These are phyloP conservation scores for Ophiocordyceps australis DNA, from an alignment of 2,329 filamentous ascomycete species.

Conservation along the genomic window DNA sequence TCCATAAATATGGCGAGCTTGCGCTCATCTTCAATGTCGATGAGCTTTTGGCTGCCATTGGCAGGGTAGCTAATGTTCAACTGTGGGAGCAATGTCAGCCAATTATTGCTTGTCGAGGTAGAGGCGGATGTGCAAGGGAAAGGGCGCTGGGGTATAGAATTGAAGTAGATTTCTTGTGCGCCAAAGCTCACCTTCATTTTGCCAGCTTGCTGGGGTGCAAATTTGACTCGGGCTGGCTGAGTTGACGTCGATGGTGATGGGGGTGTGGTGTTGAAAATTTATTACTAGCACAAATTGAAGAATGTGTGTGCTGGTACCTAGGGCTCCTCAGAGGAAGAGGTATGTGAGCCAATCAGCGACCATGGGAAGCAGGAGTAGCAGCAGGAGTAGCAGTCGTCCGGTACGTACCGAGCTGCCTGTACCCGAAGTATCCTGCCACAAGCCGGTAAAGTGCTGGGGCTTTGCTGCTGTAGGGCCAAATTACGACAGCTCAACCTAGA, in stretches of 20 bases:
- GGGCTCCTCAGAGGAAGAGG: constrained; percentile 13
- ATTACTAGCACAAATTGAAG: constrained; percentile 17
- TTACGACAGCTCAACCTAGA: too few relatives aligned
- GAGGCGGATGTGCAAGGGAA: too few relatives aligned
- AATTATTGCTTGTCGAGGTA: too few relatives aligned
- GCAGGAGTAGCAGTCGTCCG: too few relatives aligned
- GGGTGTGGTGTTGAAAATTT: constrained; percentile 14
- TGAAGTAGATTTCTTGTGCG: too few relatives aligned
- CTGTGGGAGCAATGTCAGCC: too few relatives aligned
- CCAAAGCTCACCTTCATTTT: constrained; percentile 34
- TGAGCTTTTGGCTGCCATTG: constrained; percentile 99
- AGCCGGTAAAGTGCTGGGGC: too few relatives aligned
- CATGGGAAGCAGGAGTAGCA: too few relatives aligned
- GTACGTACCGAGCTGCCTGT: too few relatives aligned
- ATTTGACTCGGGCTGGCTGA: constrained; percentile 22
- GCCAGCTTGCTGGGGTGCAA: constrained; percentile 26
- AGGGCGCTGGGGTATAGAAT: too few relatives aligned
- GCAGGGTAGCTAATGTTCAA: constrained; percentile 72
- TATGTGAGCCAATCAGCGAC: constrained; percentile 13
- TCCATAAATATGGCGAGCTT: constrained; percentile 99
- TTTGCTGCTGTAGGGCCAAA: too few relatives aligned
- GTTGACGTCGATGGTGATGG: constrained; percentile 17
- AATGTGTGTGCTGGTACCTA: constrained; percentile 24
- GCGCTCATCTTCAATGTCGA: constrained; percentile 98
- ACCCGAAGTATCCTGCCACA: too few relatives aligned